Evolutionary conservation across 2,329 filamentous ascomycete genomes (phyloP).

Genomic region (Gaeumannomyces tritici): DNA sequence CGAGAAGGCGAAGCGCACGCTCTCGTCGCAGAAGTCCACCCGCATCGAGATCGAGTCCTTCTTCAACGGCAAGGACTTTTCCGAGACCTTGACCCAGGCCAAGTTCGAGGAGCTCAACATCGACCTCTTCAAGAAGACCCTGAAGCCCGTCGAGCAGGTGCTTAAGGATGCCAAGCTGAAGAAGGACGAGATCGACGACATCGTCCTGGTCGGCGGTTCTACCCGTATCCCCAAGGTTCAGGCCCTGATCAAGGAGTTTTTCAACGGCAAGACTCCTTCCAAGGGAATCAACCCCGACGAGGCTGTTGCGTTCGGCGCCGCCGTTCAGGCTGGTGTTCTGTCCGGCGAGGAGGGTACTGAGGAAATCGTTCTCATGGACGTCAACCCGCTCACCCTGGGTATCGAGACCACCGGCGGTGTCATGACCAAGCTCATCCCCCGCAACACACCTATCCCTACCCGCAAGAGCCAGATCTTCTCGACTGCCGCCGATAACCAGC

Average conservation of each 20-base stretch:
- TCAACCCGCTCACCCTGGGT: conserved; percentile 92
- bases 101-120: conserved; percentile 99
- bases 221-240: conserved; percentile 99
- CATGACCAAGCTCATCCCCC: conserved; percentile 93
- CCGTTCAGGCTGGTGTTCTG: conserved; percentile 92
- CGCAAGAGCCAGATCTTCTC: conserved; percentile 98
- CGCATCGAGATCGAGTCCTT: conserved; percentile 96
- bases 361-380: conserved; percentile 89
- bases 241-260: conserved; percentile 90
- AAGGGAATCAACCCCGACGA: conserved; percentile 99
- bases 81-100: conserved; percentile 93
- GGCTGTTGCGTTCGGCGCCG: conserved; percentile 95
- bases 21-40: conserved; percentile 88
- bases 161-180: conserved; percentile 96
- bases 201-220: conserved; percentile 95
- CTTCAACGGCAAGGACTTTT: conserved; percentile 95
- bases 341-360: conserved; percentile 75
- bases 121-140: conserved; percentile 97
- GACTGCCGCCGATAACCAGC: conserved; percentile 93
- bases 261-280: conserved; percentile 89
- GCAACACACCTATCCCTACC: conserved; percentile 90
- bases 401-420: conserved; percentile 96
- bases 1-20: conserved; percentile 98
- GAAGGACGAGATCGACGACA: conserved; percentile 91
- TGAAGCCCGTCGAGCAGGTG: conserved; percentile 98